Base-by-base conservation (phyloP, 2,329 filamentous ascomycete species). In the Talaromyces sp. region DNA sequence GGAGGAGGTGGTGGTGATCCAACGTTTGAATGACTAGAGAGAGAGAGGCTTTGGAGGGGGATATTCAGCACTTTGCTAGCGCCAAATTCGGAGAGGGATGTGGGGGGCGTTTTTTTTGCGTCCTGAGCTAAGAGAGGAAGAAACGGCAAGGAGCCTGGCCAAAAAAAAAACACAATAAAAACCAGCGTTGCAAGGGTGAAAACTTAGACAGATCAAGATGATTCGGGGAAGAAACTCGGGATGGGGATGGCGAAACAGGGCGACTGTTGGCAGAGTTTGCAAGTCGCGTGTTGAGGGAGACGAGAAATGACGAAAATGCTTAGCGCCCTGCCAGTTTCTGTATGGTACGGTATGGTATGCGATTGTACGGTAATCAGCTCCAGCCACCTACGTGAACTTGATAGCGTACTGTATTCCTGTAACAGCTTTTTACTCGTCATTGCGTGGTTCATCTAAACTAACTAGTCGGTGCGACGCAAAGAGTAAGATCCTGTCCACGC, bases 281-380 rank as follows among this genome's bases (percentile, higher is more conserved):
- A 64, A 30, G 62, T 60, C 61, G 64, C 62, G 61, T 65, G 62
- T 62, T 63, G 58, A 50, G 30, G 47, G 47, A 23, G 55, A 50
- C 52, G 53, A 58, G 61, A 36, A 63, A 67, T 67, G 67, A 68
- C 65, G 66, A 68, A 68, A 66, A 67, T 64, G 63, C 65, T 66
- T 67, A 67, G 65, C 62, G 63, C 55, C 58, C 47, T 16, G 44
- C 36, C 51, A 44, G 44, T 47, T 4, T 23, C 23, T n/a, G 50
- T 53, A 53, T 16, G 18, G 44, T 61, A 51, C 14, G 7, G 27
- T 61, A 61, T 33, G 4, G 54, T 14, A 40, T 31, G 14, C 23
- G 8, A 47, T 4, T n/a, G 10, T 53, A 53, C 31, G 14, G 30
- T 31, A 56, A 55, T 55, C 31, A 5, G 53, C 8, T 23, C 23